A percentile compares a stretch with the other conserved stretches of the same genome.
Conservation (phyloP, 495 filamentous ascomycete genomes). For the Hypoxylon subgilvum region DNA sequence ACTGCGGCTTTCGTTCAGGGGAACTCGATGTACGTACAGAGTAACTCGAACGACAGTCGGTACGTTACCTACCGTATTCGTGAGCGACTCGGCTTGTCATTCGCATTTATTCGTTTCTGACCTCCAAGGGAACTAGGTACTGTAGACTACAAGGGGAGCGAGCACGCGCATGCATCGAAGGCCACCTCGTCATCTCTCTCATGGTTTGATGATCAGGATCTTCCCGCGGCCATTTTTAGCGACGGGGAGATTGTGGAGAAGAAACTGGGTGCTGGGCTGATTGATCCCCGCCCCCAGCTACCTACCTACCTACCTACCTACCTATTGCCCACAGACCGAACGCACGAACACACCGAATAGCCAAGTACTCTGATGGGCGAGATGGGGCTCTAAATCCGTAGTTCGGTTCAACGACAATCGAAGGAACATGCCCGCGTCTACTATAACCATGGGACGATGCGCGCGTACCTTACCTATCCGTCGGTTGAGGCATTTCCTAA, state of each 20-base stretch:
- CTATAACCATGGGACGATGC: constrained; percentile 29
- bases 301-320: no score
- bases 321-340: constrained; percentile 35
- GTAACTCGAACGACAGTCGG: constrained; percentile 20
- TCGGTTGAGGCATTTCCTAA: constrained; percentile 29
- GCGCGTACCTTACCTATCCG: constrained; percentile 15
- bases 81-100: constrained; percentile 25
- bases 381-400: constrained; percentile 36
- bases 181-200: constrained; percentile 33
- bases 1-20: constrained; percentile 19
- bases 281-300: no score
- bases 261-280: constrained; percentile 21
- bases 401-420: constrained; percentile 30
- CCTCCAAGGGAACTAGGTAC: constrained; percentile 12
- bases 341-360: constrained; percentile 24
- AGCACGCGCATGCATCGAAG: constrained; percentile 24
- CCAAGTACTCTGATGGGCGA: background rate
- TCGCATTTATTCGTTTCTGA: constrained; percentile 15
- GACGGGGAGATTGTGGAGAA: constrained; percentile 40
- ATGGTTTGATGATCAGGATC: constrained; percentile 40
- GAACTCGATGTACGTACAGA: constrained; percentile 25
- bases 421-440: constrained; percentile 32
- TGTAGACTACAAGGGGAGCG: constrained; percentile 24
- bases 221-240: constrained; percentile 41
- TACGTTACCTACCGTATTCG: constrained; percentile 13